Base-by-base conservation (phyloP, 768 basidiomycete genomes). In the Hydnomerulius pinastri region DNA sequence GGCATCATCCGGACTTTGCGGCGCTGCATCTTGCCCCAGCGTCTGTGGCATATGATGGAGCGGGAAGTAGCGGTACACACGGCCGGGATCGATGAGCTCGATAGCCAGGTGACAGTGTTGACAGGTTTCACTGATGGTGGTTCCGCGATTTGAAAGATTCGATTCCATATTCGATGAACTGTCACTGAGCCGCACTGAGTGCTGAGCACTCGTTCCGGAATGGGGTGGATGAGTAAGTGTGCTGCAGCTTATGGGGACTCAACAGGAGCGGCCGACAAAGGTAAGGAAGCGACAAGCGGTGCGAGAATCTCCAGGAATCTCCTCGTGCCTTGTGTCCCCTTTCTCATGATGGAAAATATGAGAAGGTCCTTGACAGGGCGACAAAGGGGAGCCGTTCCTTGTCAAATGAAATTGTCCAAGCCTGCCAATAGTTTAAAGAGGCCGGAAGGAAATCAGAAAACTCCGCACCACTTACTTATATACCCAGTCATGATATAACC, bases 1-100 rank as follows among this genome's bases (percentile, higher is more conserved):
- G 46, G 43, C 38, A 54, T 51, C 52, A 44, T 37, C 62, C 62
- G 65, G 65, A 59, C 64, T 66, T 65, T 64, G 57, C 62, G 64
- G 64, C 27, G 43, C 40, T 46, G 24, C 20, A 9, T 44, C 45
- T 15, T 38, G 4, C 15, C 29, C 41, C 20, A 35, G 24, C 35
- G 29, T 24, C 21, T 29, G 21, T 35, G 12, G 27, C 35, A 18
- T 46, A 43, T 56, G 43, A 51, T 55, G 36, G 7, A 10, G 35
- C 61, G 63, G 56, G 42, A 61, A 61, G 37, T 54, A 48, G 53
- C 61, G 64, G 51, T 21, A 10, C 55, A 57, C 59, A 63, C 53
- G 60, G 43, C 21, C 38, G 35, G 53, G 27, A 59, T 65, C 50
- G 51, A 53, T 49, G 41, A 27, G 30, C 32, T 36, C 52, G 39